These are phyloP conservation scores for Arctium minus DNA, from an alignment of 129 eudicot genomes.

Conservation along the genomic window DNA sequence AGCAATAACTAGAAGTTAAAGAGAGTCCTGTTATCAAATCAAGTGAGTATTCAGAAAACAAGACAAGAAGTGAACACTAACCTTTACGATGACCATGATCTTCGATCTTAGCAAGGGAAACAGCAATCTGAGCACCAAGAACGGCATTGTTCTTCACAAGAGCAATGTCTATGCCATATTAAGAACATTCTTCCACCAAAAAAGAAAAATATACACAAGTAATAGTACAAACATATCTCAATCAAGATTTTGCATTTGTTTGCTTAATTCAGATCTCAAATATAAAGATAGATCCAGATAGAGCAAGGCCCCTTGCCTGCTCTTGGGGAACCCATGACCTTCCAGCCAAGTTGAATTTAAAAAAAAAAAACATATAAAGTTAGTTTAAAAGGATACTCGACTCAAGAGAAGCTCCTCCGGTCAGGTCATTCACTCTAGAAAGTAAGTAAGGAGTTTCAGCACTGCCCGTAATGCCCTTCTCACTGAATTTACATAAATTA, in stretches of 20 bases:
- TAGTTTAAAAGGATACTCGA: conserved; percentile 77
- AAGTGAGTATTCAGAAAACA: background rate
- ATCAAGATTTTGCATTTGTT: background rate
- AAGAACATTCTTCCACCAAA: conserved; percentile 36
- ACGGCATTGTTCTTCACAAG: conserved; percentile 92
- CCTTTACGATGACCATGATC: conserved; percentile 30
- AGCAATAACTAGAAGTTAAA: background rate
- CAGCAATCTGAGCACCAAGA: conserved; percentile 86
- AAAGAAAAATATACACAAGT: background rate
- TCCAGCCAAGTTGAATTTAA: background rate
- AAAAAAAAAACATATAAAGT: background rate
- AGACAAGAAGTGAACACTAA: conserved; percentile 4
- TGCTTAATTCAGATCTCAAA: background rate
- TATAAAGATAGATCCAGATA: background rate
- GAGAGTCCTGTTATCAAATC: background rate
- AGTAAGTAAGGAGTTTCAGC: conserved; percentile 95
- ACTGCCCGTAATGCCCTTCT: conserved; percentile 78
- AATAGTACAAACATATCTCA: background rate
- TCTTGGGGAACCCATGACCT: background rate
- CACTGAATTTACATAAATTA: conserved; percentile 40
- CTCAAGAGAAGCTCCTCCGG: conserved; percentile 94
- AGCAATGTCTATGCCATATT: conserved; percentile 64
- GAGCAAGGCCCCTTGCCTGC: background rate
- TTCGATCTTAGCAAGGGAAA: conserved; percentile 65
- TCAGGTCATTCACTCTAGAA: conserved; percentile 79